Evolutionary conservation across 306 rosid genomes (phyloP), one percentile per base, ranked within the genome.

Genomic region (Vigna reflexopilosa): DNA sequence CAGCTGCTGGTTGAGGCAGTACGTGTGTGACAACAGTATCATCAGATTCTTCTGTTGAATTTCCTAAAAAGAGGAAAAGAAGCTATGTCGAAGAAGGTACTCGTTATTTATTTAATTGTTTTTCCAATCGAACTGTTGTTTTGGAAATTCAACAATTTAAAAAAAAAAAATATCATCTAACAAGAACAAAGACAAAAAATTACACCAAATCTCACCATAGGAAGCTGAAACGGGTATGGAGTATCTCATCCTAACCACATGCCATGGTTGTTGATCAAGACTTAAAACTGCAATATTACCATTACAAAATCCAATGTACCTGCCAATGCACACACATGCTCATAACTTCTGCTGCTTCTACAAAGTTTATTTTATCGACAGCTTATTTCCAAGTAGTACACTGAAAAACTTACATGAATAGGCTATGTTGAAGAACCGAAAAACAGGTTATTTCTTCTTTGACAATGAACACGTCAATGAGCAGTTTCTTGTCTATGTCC

Each of bases 1-100:
- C 97, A 47, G 93, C 88, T 58, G 81, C 81, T 73, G 93, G 95
- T 73, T 94, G 97, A 75, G 94, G 96, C 77, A 92, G 80, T 51
- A 94, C 54, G 76, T 89, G 87, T 54, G 85, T 68, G 74, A 90
- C 89, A 44, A 70, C 81, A 48, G 70, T 76, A 63, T 86, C 87
- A 36, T 78, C 84, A 71, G 81, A 32, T 67, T 24, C 88, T 87
- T 89, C 91, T 69, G 86, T 51, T 71, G 88, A 20, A 80, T 77
- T 78, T 78, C 95, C 98, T 94, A 72, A 47, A 89, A 16, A 8
- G 17, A 17, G 17, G 49, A 40, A 36, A 70, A 49, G 6, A 36
- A 77, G 19, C 61, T 67, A 67, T 45, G 55, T 63, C 17, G 45
- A 32, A 20, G n/a, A 67, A 38, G n/a, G 26, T 24, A 36, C 30